These are phyloP conservation scores for Sungouiella blattae DNA, from an alignment of 805 yeast species.

Conservation along the genomic window DNA sequence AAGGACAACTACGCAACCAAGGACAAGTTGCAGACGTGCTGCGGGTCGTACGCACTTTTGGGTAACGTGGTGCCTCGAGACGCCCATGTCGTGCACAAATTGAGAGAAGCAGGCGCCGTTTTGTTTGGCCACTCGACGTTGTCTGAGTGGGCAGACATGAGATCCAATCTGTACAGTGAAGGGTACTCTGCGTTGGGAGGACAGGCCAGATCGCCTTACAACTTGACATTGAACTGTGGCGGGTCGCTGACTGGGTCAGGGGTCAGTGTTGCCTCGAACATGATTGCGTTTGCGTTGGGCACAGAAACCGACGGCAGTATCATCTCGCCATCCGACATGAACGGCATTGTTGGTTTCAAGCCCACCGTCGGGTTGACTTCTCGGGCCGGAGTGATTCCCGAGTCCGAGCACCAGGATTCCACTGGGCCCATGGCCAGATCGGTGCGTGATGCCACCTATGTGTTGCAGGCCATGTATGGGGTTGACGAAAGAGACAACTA, in stretches of 20 bases:
- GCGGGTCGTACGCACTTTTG: constrained; percentile 20
- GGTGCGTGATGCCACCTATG: constrained; percentile 23
- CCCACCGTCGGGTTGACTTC: constrained; percentile 27
- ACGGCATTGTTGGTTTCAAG: constrained; percentile 24
- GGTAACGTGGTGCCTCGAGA: constrained; percentile 27
- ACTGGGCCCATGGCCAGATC: constrained; percentile 25
- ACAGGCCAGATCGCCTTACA: constrained; percentile 24
- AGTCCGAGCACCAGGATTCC: constrained; percentile 24
- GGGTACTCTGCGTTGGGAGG: constrained; percentile 26
- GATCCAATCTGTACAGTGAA: constrained; percentile 21
- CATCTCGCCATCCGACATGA: constrained; percentile 22
- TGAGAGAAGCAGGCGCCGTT: constrained; percentile 26
- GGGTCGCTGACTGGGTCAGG: constrained; percentile 28
- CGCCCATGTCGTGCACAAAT: constrained; percentile 20
- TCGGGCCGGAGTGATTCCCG: constrained; percentile 24
- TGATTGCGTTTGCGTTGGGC: constrained; percentile 24
- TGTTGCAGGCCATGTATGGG: constrained; percentile 26
- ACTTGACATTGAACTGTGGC: constrained; percentile 22
- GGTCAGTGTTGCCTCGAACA: constrained; percentile 22
- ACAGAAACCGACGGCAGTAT: constrained; percentile 28
- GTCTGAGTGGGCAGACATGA: constrained; percentile 29
- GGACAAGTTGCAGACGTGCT: constrained; percentile 18
- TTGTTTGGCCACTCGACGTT: constrained; percentile 23
- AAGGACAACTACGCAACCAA: constrained; percentile 25
- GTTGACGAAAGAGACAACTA: constrained; percentile 14